These are phyloP conservation scores for Leonotis leonurus DNA, from an alignment of 257 asterid species.

Conservation along the genomic window DNA sequence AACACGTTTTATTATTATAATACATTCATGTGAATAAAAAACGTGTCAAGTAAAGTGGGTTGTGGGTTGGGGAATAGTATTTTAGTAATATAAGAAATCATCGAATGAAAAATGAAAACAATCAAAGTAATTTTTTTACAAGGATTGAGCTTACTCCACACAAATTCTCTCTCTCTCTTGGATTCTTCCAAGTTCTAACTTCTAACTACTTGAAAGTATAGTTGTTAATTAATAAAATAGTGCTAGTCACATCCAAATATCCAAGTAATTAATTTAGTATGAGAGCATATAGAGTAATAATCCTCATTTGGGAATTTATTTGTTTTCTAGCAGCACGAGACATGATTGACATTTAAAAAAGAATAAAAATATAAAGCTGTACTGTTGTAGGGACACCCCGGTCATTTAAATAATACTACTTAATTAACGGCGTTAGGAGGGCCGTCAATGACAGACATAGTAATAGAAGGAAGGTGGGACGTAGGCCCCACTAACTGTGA, in stretches of 20 bases:
- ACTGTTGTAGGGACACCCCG: background rate
- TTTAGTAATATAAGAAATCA: too few relatives aligned
- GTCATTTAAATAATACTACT: background rate
- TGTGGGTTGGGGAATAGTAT: too few relatives aligned
- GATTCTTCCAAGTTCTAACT: too few relatives aligned
- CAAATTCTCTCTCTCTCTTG: too few relatives aligned
- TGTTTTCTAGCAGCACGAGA: background rate
- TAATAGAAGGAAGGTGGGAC: background rate
- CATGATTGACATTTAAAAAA: background rate
- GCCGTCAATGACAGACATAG: slow-evolving; percentile 28
- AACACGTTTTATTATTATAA: too few relatives aligned
- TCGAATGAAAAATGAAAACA: too few relatives aligned
- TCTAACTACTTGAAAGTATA: background rate
- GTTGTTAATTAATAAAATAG: background rate
- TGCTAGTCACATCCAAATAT: slow-evolving; percentile 1
- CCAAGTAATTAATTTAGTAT: background rate
- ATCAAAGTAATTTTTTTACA: too few relatives aligned
- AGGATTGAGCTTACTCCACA: too few relatives aligned
- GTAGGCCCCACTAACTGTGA: slow-evolving; percentile 8
- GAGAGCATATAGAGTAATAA: background rate
- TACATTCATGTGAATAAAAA: too few relatives aligned
- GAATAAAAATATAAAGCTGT: background rate
- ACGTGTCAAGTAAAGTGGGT: too few relatives aligned
- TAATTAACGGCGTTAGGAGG: slow-evolving; percentile 28
- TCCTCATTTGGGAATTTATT: background rate